These are phyloP conservation scores for Suhomyces coccinellae DNA, from an alignment of 1,139 yeast species.

Conservation along the genomic window DNA sequence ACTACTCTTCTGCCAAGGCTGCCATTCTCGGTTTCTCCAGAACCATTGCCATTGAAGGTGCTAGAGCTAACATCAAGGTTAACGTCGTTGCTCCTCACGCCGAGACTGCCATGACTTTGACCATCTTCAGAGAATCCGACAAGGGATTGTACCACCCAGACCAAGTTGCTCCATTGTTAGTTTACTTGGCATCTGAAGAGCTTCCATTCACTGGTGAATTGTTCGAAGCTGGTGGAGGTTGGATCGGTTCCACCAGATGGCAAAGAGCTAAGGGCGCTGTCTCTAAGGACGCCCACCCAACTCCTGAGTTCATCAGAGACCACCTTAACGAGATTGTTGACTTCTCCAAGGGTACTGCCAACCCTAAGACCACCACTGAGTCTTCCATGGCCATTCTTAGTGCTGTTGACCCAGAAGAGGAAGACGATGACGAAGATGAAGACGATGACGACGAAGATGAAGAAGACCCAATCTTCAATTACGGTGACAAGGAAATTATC, in stretches of 20 bases:
- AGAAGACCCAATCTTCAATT: slow-evolving; percentile 46
- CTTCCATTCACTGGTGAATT: slow-evolving; percentile 68
- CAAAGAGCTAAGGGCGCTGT: slow-evolving; percentile 89
- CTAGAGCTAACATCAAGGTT: slow-evolving; percentile 69
- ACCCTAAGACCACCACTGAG: slow-evolving; percentile 70
- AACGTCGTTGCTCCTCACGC: slow-evolving; percentile 96
- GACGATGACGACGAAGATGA: slow-evolving; percentile 56
- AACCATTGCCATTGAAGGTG: slow-evolving; percentile 90
- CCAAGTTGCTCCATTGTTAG: slow-evolving; percentile 88
- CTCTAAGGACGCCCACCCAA: slow-evolving; percentile 48
- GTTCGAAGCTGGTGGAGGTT: slow-evolving; percentile 72
- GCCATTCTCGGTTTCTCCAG: slow-evolving; percentile 84
- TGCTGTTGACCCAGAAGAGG: slow-evolving; percentile 59
- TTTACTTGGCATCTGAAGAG: slow-evolving; percentile 72
- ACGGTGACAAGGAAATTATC: slow-evolving; percentile 70
- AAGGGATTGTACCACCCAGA: slow-evolving; percentile 81
- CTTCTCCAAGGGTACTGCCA: slow-evolving; percentile 59
- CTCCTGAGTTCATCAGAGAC: slow-evolving; percentile 72
- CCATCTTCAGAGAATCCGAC: slow-evolving; percentile 77
- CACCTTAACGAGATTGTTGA: slow-evolving; percentile 67
- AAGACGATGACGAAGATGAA: slow-evolving; percentile 48
- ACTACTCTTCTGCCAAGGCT: slow-evolving; percentile 91
- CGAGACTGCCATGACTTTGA: slow-evolving; percentile 94
- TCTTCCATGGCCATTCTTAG: slow-evolving; percentile 76
- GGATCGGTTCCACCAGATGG: slow-evolving; percentile 95